A percentile compares a stretch with the other conserved stretches of the same genome.
Evolutionary conservation across 2,329 filamentous ascomycete species (phyloP).

Genomic region (Fusarium nisikadoi): DNA sequence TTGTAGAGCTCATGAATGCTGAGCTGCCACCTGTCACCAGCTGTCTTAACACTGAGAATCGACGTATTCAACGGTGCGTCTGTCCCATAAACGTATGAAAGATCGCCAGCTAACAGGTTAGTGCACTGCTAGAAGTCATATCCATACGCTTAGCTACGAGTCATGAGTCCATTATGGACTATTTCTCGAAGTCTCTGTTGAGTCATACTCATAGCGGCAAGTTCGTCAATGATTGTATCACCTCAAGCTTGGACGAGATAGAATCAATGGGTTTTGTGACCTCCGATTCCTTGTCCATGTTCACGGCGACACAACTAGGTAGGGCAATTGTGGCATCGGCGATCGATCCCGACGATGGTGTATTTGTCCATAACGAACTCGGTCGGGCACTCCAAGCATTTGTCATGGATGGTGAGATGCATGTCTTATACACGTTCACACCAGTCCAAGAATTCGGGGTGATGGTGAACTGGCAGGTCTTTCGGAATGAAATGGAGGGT

Average conservation of each 20-base stretch:
- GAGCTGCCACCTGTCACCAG: constrained; percentile 77
- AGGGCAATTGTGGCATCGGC: constrained; percentile 78
- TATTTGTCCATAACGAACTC: constrained; percentile 78
- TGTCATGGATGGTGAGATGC: constrained; percentile 84
- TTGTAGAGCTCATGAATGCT: constrained; percentile 76
- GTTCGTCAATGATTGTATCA: constrained; percentile 63
- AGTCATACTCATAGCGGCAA: constrained; percentile 64
- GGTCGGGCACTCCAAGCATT: constrained; percentile 75
- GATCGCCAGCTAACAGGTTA: constrained; percentile 45
- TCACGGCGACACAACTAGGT: constrained; percentile 72
- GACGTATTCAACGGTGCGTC: constrained; percentile 71
- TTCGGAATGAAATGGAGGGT: constrained; percentile 75
- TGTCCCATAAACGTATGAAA: neutral
- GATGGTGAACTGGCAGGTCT: constrained; percentile 76
- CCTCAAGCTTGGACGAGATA: constrained; percentile 69
- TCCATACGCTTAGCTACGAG: constrained; percentile 75
- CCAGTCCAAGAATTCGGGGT: constrained; percentile 70
- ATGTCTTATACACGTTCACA: constrained; percentile 81
- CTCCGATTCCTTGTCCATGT: constrained; percentile 61
- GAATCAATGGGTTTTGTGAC: constrained; percentile 65
- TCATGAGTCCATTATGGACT: constrained; percentile 72
- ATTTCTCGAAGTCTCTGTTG: constrained; percentile 74
- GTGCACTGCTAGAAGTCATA: constrained; percentile 77
- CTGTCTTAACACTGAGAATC: constrained; percentile 73
- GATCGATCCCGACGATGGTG: constrained; percentile 77